Evolutionary conservation across 1,139 yeast genomes (phyloP).

Genomic region (Hansenula lynferdii): DNA sequence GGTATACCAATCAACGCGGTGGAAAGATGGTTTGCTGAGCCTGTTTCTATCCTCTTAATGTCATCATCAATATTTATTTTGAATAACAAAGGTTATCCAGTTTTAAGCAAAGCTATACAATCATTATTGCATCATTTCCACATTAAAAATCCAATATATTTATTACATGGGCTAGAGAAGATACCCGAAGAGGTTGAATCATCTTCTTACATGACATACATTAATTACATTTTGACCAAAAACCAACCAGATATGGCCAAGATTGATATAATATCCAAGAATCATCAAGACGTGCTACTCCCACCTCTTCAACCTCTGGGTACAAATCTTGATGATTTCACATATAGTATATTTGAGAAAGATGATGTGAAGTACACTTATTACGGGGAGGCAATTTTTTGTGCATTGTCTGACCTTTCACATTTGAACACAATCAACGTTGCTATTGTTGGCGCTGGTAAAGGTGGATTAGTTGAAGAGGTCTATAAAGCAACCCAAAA

Average conservation of each 20-base stretch:
- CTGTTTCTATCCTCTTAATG: slow-evolving; percentile 49
- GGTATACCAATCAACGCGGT: slow-evolving; percentile 43
- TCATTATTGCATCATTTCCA: slow-evolving; percentile 33
- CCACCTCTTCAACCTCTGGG: slow-evolving; percentile 71
- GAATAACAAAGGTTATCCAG: slow-evolving; percentile 58
- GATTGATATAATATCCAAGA: slow-evolving; percentile 29
- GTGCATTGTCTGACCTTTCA: slow-evolving; percentile 43
- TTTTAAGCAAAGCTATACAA: slow-evolving; percentile 52
- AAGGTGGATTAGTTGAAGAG: slow-evolving; percentile 71
- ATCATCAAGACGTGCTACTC: slow-evolving; percentile 35
- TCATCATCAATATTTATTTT: slow-evolving; percentile 50
- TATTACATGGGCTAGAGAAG: slow-evolving; percentile 44
- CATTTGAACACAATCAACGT: slow-evolving; percentile 27
- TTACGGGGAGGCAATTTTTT: slow-evolving; percentile 61
- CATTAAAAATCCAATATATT: slow-evolving; percentile 26
- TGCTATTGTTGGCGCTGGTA: slow-evolving; percentile 80
- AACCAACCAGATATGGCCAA: slow-evolving; percentile 24
- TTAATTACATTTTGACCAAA: slow-evolving; percentile 41
- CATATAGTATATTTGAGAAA: slow-evolving; percentile 65
- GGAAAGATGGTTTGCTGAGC: slow-evolving; percentile 62
- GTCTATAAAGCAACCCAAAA: slow-evolving; percentile 38
- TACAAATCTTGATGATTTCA: slow-evolving; percentile 48
- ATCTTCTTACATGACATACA: slow-evolving; percentile 43
- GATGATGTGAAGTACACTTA: slow-evolving; percentile 63
- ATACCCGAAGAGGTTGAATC: slow-evolving; percentile 28